Evolutionary conservation across 148 eudicot genomes (phyloP), one percentile per base, ranked within the genome.

Genomic region (Fallopia convolvulus): DNA sequence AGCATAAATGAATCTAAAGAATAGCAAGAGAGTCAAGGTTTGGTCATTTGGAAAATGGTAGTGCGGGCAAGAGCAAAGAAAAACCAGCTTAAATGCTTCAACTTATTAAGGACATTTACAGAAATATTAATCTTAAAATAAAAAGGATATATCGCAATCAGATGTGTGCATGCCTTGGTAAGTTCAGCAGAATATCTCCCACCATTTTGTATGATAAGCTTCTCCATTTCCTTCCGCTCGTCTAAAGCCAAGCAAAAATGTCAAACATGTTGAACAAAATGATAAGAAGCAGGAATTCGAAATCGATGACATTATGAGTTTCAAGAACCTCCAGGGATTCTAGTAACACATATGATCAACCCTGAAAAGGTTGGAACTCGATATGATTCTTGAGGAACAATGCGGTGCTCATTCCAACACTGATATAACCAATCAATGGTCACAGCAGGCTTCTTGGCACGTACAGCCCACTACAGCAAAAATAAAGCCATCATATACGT

Each of bases 391-490:
- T 90, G 84, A 49, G 99, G 92, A 83, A 91, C 99, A 78, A 90
- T 79, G 81, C 95, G 99, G 82, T 96, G 99, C 85, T 96, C 98
- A 83, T 88, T 89, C 98, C 99, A 93, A 76, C 99, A 96, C 85
- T 96, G 99, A 84, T 85, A 80, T 76, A 96, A 79, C 99, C 99
- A 96, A 82, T 86, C 83, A 42, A 84, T 83, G 70, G 94, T 87
- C 83, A 96, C 91, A 49, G 89, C 83, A 77, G 97, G 97, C 86
- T 91, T 96, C 87, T 90, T 87, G 23, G 79, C 79, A 80, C 86
- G 85, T 77, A 79, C 76, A 77, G 98, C 98, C 98, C 98, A 96
- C 98, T 96, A 90, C 84, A 87, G 76, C 39, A 76, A 36, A 77
- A 41, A 53, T 7, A 75, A 33, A 72, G 32, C 39, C 60, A 68